Evolutionary conservation across 768 basidiomycete genomes (phyloP), one percentile per base, ranked within the genome.

Genomic region (Suillus alpinus): DNA sequence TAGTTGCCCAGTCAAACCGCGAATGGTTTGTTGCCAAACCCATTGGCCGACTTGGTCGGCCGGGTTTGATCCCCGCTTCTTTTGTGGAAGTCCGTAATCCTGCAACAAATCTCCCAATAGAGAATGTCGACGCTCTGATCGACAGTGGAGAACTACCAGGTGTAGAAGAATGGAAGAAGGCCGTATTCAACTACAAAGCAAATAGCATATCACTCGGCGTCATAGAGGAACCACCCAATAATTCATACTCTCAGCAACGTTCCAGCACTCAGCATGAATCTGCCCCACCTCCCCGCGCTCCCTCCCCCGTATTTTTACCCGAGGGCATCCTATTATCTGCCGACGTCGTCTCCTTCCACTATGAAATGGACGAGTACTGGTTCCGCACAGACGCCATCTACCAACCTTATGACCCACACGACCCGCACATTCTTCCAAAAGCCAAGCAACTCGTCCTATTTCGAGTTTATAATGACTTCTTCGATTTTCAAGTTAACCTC

Each of bases 1-100:
- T 99, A 62, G 97, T 98, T 59, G 97, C 97, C 0, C 97, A 98
- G 74, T 98, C 95, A n/a, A 99, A 98, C 71, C 93, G 94, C 65
- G 97, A 99, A 74, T 99, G 97, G 97, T 98, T 98, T 74, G 97
- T 99, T 52, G 97, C 97, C 31, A 99, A 99, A 76, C 94, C 96
- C 13, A 99, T 99, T 68, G 94, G 95, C 43, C 83, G 86, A 59
- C 84, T 99, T 20, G 96, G 97, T 34, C 89, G 95, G 58, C 97
- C 97, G 0, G 97, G 97, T 56, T 83, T 99, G 60, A 98, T 99
- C 60, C 97, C 97, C 6, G 95, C 94, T 56, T 87, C 96, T 1
- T 98, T 98, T 72, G 96, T 99, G 66, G 90, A 98, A 75, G 90
- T 98, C 52, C 91, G 94, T 60, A 95, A 99, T 74, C 95, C 95